Base-by-base conservation (phyloP, 2,329 filamentous ascomycete species). In the Stemphylium beticola region DNA sequence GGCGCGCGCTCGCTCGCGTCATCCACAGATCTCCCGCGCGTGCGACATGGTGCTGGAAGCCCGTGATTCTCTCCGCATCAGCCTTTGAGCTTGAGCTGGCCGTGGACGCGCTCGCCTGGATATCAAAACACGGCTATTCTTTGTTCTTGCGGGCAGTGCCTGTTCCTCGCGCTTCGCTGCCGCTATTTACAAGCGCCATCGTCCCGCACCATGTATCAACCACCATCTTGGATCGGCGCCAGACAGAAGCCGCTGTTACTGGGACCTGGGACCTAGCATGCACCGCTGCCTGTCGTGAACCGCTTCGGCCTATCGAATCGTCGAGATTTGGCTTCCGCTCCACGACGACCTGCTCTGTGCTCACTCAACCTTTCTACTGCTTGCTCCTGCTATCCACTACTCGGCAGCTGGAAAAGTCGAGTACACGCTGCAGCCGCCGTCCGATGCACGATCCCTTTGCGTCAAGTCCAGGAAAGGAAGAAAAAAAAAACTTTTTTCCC, bases 211-310 rank as follows among this genome's bases (percentile, higher is more conserved):
- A 49, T 49, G 47, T 57, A 57, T 59, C 58, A 51, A 62, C 65
- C 65, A 64, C 69, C 64, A 55, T 46, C 55, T 58, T 63, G 63
- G 58, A 65, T 68, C 65, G 68, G 62, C 68, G 64, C 65, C 67
- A 72, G 53, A 65, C 50, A 62, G 37, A 58, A 65, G 59, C 60
- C 61, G 63, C 60, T 63, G 52, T 63, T 43, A 41, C 53, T 52
- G 48, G 53, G 52, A 57, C 61, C 59, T 61, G 59, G 50, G 53
- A 53, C 58, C 64, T 59, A 61, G 58, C 60, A 63, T 63, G 62
- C 65, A 66, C 64, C 58, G 52, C 55, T 52, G 43, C 48, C 50
- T 60, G 61, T 61, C 43, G 60, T 60, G 62, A 47, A 60, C 59
- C 45, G 38, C 59, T 45, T 54, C 55, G 53, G 65, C 70, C 64